phyloP scores from a whole-genome alignment of 495 filamentous ascomycete genomes.

The Penicillium lividum region DNA sequence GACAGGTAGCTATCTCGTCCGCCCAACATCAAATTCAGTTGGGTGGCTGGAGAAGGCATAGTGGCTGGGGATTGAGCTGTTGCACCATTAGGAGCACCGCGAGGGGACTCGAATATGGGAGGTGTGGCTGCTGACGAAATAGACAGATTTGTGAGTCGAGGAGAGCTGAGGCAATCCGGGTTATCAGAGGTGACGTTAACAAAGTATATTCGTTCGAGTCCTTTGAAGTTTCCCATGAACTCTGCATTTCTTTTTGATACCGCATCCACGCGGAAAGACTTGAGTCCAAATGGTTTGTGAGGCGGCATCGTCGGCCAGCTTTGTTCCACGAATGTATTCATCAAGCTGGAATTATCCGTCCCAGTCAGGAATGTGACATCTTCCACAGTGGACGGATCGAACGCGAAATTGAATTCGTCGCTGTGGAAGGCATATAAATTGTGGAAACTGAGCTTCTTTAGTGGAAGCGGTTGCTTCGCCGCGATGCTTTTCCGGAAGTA shows the following conservation, averaged over 20 bases:
- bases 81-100: slow-evolving; percentile 12
- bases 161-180: slow-evolving; percentile 32
- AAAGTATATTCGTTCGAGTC: slow-evolving; percentile 49
- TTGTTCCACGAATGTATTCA: slow-evolving; percentile 57
- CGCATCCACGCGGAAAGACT: slow-evolving; percentile 44
- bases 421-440: slow-evolving; percentile 60
- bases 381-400: slow-evolving; percentile 44
- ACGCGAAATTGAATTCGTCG: slow-evolving; percentile 40
- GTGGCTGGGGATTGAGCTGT: slow-evolving; percentile 25
- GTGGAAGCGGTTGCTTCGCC: slow-evolving; percentile 40
- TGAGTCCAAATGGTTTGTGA: slow-evolving; percentile 31
- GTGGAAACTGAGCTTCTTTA: slow-evolving; percentile 54
- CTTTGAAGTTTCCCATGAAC: slow-evolving; percentile 38
- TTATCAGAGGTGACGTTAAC: slow-evolving; percentile 39
- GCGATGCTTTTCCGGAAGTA: slow-evolving; percentile 58
- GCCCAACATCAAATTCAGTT: slow-evolving; percentile 24
- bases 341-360: slow-evolving; percentile 37
- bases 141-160: slow-evolving; percentile 17
- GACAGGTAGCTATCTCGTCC: slow-evolving; percentile 49
- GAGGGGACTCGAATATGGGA: slow-evolving; percentile 23
- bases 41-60: slow-evolving; percentile 28
- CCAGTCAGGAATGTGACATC: slow-evolving; percentile 56
- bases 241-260: slow-evolving; percentile 42
- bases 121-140: slow-evolving; percentile 32
- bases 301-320: slow-evolving; percentile 45